Conservation (phyloP, 73 alveolate genomes). For the Blepharisma japonicum region DNA sequence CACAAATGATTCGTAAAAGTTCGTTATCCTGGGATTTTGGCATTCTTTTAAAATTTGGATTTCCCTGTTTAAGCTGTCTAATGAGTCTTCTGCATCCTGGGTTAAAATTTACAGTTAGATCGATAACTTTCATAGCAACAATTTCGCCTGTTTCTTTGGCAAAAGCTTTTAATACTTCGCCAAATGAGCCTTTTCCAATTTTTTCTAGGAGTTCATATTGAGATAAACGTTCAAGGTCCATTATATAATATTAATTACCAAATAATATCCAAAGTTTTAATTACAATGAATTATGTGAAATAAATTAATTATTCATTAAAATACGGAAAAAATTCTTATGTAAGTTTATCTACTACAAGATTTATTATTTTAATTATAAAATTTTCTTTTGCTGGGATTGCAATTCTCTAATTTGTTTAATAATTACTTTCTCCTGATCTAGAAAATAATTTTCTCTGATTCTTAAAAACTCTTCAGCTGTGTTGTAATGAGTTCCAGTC, state of each 20-base stretch:
- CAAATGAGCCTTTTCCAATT: constrained; percentile 38
- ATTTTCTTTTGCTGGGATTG: too few species aligned
- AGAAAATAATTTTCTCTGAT: background rate
- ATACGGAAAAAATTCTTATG: too few species aligned
- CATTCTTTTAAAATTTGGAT: constrained; percentile 16
- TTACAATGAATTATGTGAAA: too few species aligned
- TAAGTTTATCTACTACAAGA: too few species aligned
- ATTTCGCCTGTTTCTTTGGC: constrained; percentile 32
- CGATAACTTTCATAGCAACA: constrained; percentile 36
- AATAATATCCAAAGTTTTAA: too few species aligned
- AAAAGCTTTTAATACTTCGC: constrained; percentile 32
- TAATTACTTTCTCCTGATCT: background rate
- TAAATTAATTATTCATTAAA: too few species aligned
- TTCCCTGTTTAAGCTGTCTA: constrained; percentile 8
- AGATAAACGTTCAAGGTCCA: too few species aligned
- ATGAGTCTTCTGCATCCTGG: background rate
- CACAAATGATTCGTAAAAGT: constrained; percentile 19
- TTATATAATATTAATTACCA: too few species aligned
- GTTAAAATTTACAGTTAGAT: background rate
- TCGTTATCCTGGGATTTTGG: background rate
- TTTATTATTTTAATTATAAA: too few species aligned
- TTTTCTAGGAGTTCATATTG: background rate
- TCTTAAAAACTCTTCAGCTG: background rate
- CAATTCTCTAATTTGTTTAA: too few species aligned
- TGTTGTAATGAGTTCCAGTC: constrained; percentile 13